phyloP scores from a whole-genome alignment of 2,329 filamentous ascomycete species.

The Cryphonectria japonica region DNA sequence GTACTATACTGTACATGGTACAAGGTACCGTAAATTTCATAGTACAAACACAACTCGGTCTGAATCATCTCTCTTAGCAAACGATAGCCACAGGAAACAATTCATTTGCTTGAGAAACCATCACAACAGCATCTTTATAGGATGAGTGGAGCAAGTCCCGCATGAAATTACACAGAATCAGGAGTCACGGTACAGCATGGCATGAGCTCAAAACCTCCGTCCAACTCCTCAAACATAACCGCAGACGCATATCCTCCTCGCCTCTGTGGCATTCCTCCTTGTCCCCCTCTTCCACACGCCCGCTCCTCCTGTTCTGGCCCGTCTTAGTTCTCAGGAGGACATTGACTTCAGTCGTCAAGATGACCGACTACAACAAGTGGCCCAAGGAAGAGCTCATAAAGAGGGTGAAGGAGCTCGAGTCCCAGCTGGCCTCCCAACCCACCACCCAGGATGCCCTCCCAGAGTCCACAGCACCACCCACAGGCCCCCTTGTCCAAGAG shows the following conservation, averaged over 20 bases:
- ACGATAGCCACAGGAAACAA: neutral
- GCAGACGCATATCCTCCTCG: neutral
- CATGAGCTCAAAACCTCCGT: conserved; percentile 12
- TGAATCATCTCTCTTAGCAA: neutral
- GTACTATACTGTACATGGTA: neutral
- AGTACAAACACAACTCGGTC: neutral
- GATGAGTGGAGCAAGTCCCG: conserved; percentile 14
- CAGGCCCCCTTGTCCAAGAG: conserved; percentile 3
- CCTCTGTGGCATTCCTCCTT: neutral
- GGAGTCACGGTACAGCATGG: conserved; percentile 17
- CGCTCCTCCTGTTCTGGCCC: neutral
- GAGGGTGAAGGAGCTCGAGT: conserved; percentile 70
- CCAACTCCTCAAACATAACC: neutral
- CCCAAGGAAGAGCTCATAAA: conserved; percentile 69
- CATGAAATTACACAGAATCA: conserved; percentile 19
- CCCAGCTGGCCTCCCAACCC: conserved; percentile 58
- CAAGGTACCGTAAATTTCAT: conserved; percentile 20
- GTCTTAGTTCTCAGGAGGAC: neutral
- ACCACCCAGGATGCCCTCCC: neutral
- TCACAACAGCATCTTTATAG: conserved; percentile 16
- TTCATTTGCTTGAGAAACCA: neutral
- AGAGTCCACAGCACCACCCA: neutral
- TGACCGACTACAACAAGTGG: conserved; percentile 64
- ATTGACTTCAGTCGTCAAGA: conserved; percentile 11
- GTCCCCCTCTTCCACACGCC: neutral